Evolutionary conservation across 257 asterid genomes (phyloP).

Genomic region (Ophiorrhiza pumila): DNA sequence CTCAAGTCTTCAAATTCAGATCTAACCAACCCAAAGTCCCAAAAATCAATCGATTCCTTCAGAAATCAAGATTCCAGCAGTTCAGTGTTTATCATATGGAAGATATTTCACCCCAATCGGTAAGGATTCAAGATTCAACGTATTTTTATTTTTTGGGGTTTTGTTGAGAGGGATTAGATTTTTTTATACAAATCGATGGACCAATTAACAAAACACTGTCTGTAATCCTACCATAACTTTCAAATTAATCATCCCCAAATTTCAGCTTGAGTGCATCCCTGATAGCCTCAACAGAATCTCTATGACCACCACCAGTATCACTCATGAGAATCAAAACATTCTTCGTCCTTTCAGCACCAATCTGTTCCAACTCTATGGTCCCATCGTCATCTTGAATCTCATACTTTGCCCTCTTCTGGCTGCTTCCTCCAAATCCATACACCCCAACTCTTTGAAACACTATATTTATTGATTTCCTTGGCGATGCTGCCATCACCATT

Average conservation of each 20-base stretch:
- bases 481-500: constrained; percentile 63
- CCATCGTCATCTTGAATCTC: constrained; percentile 44
- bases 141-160: too few species aligned
- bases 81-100: too few species aligned
- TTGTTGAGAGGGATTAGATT: too few species aligned
- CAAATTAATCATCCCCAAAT: constrained; percentile 53
- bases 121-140: too few species aligned
- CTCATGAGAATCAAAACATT: constrained; percentile 92
- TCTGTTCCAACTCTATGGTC: constrained; percentile 80
- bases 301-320: constrained; percentile 89
- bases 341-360: constrained; percentile 90
- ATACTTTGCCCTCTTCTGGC: constrained; percentile 52
- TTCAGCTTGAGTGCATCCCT: constrained; percentile 44
- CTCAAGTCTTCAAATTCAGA: too few species aligned
- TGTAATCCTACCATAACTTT: too few species aligned
- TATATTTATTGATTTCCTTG: constrained; percentile 56
- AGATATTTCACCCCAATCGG: too few species aligned
- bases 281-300: constrained; percentile 57
- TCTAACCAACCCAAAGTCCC: too few species aligned
- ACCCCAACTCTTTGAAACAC: constrained; percentile 82
- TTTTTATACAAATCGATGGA: too few species aligned
- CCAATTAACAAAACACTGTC: too few species aligned
- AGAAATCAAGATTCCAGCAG: too few species aligned
- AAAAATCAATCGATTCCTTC: too few species aligned
- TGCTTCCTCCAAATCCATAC: constrained; percentile 59